Conservation (phyloP, 192 early-diverging fungal species). For the Coemansia sp. region DNA sequence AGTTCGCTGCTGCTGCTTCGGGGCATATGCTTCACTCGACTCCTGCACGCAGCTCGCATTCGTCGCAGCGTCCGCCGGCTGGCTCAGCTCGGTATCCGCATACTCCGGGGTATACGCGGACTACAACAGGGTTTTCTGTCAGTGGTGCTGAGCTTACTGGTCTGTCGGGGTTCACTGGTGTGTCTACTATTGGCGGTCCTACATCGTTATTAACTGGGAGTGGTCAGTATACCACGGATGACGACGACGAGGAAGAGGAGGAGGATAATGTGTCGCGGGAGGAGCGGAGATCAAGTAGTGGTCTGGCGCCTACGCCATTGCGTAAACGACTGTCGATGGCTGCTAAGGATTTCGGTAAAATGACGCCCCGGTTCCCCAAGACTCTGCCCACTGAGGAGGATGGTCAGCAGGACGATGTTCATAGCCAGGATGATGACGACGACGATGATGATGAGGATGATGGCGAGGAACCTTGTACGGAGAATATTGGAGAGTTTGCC, state of each 20-base stretch:
- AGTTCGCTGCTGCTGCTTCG: not conserved
- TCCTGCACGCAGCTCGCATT: not conserved
- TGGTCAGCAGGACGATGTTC: not conserved
- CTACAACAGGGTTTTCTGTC: constrained; percentile 18
- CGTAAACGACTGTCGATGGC: constrained; percentile 49
- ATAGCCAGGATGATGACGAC: constrained; percentile 8
- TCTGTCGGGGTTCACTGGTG: constrained; percentile 33
- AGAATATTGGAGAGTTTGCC: constrained; percentile 50
- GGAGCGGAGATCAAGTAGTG: not conserved
- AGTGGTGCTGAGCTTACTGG: constrained; percentile 37
- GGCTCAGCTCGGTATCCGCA: not conserved
- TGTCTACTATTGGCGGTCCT: constrained; percentile 32
- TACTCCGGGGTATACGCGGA: constrained; percentile 29
- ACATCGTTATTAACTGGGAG: constrained; percentile 7
- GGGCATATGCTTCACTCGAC: constrained; percentile 13
- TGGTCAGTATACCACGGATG: not conserved
- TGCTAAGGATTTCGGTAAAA: constrained; percentile 31
- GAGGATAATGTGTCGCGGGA: not conserved
- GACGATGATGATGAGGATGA: constrained; percentile 32
- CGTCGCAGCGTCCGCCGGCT: no score
- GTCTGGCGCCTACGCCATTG: constrained; percentile 31
- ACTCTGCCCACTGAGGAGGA: not conserved
- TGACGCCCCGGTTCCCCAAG: constrained; percentile 39
- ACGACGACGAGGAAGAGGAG: constrained; percentile 13
- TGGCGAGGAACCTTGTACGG: constrained; percentile 40